These are phyloP conservation scores for Nemania bipapillata DNA, from an alignment of 2,329 filamentous ascomycete genomes.

Conservation along the genomic window DNA sequence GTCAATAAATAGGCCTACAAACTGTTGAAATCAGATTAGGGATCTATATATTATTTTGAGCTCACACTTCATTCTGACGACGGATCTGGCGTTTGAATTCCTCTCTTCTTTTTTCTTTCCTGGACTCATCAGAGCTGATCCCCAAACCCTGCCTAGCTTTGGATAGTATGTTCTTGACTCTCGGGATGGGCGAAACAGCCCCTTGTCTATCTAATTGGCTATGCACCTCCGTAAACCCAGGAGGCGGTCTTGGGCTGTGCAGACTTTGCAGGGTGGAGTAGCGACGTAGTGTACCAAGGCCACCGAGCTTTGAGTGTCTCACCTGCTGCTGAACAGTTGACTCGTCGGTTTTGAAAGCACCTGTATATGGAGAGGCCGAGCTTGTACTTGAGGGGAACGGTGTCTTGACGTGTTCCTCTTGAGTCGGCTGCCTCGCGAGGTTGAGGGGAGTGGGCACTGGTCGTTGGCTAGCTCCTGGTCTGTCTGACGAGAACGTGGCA, in stretches of 20 bases:
- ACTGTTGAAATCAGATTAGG: background rate
- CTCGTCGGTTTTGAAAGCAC: conserved; percentile 18
- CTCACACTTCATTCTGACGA: background rate
- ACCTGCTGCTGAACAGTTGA: conserved; percentile 33
- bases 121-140: conserved; percentile 40
- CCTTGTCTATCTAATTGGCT: conserved; percentile 34
- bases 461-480: conserved; percentile 28
- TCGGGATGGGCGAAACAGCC: conserved; percentile 33
- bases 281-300: conserved; percentile 28
- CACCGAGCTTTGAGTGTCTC: conserved; percentile 34
- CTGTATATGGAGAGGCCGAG: conserved; percentile 28
- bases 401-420: conserved; percentile 42
- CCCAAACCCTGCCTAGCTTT: conserved; percentile 44
- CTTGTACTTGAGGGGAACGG: conserved; percentile 38
- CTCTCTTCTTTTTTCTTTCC: conserved; percentile 43
- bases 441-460: conserved; percentile 42
- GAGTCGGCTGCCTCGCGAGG: conserved; percentile 38
- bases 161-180: conserved; percentile 43
- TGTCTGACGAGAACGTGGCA: conserved; percentile 37
- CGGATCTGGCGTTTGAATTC: conserved; percentile 43
- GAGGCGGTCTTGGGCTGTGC: conserved; percentile 23
- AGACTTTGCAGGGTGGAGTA: conserved; percentile 22
- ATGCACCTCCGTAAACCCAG: conserved; percentile 31
- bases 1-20: background rate
- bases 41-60: background rate